These are phyloP conservation scores for Debaryomyces fabryi DNA, from an alignment of 1,139 yeast genomes.

Conservation along the genomic window DNA sequence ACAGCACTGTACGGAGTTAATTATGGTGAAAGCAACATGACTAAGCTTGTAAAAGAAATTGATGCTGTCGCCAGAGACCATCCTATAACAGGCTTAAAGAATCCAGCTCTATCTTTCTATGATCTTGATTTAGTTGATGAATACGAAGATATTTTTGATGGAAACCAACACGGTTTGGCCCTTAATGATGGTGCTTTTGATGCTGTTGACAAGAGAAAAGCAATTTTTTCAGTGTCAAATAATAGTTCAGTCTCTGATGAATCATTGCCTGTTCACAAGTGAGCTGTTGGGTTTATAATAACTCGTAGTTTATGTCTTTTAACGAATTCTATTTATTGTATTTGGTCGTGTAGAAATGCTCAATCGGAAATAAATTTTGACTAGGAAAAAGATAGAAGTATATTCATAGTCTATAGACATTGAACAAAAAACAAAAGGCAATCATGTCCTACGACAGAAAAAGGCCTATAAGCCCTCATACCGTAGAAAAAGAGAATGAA, in stretches of 20 bases:
- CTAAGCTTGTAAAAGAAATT: constrained; percentile 54
- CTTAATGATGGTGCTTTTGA: constrained; percentile 24
- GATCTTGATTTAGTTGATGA: constrained; percentile 31
- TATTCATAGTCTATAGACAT: background rate
- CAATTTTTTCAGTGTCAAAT: constrained; percentile 11
- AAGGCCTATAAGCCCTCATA: constrained; percentile 12
- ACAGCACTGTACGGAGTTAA: constrained; percentile 54
- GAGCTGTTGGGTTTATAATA: background rate
- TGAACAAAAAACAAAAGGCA: background rate
- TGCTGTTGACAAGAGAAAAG: constrained; percentile 5
- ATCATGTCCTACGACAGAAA: constrained; percentile 9
- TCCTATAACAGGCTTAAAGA: constrained; percentile 46
- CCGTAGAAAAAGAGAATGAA: constrained; percentile 3
- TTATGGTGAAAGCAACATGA: constrained; percentile 67
- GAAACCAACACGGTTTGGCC: constrained; percentile 30
- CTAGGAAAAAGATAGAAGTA: background rate
- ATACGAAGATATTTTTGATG: constrained; percentile 35
- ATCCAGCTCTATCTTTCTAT: constrained; percentile 49
- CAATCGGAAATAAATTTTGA: background rate
- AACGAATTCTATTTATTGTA: constrained; percentile 1
- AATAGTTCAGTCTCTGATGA: constrained; percentile 6
- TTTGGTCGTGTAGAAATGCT: constrained; percentile 8
- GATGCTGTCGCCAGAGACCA: constrained; percentile 45
- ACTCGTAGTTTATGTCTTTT: background rate
- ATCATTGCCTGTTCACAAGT: background rate